Evolutionary conservation across 129 eudicot genomes (phyloP).

Genomic region (Heracleum sosnowskyi): DNA sequence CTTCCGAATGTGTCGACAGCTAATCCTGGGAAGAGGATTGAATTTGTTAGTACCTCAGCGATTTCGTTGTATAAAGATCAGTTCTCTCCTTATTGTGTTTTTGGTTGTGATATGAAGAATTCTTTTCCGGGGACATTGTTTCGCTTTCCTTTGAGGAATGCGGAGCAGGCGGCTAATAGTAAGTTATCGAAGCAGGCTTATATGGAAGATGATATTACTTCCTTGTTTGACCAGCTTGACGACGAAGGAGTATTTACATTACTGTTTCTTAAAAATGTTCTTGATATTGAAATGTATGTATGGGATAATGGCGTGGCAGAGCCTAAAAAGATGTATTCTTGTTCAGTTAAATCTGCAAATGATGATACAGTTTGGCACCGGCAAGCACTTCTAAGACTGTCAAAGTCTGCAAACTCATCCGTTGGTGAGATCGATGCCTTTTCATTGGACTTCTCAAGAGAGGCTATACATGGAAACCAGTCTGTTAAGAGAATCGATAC

Average conservation of each 20-base stretch:
- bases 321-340: constrained; percentile 69
- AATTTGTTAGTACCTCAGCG: constrained; percentile 83
- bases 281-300: constrained; percentile 73
- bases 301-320: constrained; percentile 75
- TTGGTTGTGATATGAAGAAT: constrained; percentile 87
- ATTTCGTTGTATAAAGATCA: constrained; percentile 75
- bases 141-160: constrained; percentile 88
- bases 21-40: constrained; percentile 96
- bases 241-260: constrained; percentile 82
- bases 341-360: constrained; percentile 50
- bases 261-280: constrained; percentile 70
- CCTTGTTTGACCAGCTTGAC: constrained; percentile 64
- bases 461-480: constrained; percentile 45
- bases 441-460: constrained; percentile 71
- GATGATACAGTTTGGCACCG: constrained; percentile 69
- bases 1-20: constrained; percentile 86
- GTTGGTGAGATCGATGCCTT: constrained; percentile 56
- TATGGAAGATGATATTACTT: constrained; percentile 63
- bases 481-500: constrained; percentile 52
- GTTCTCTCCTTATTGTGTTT: constrained; percentile 82
- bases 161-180: constrained; percentile 83
- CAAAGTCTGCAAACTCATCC: constrained; percentile 35
- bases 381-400: constrained; percentile 71
- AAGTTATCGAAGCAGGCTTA: constrained; percentile 94
- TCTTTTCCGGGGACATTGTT: constrained; percentile 86